Evolutionary conservation across 2,329 filamentous ascomycete genomes (phyloP).

Genomic region (Paraconiothyrium brasiliense): DNA sequence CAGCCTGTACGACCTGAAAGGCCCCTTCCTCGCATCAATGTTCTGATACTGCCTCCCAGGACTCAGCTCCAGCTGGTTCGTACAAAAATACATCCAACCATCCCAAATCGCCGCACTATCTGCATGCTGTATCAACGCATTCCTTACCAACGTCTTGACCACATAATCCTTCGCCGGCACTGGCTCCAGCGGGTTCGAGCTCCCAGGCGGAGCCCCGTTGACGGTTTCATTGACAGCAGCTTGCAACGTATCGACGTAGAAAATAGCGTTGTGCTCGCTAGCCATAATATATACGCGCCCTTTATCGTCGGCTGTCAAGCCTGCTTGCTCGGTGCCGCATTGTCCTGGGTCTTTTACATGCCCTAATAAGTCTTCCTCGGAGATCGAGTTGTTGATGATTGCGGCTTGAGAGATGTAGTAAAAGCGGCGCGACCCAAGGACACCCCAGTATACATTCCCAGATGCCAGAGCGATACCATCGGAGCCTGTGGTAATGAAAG

Average conservation of each 20-base stretch:
- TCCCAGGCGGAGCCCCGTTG: conserved; percentile 46
- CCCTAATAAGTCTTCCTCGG: conserved; percentile 48
- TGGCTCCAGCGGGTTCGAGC: conserved; percentile 30
- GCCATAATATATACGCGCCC: conserved; percentile 54
- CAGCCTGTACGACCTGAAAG: conserved; percentile 48
- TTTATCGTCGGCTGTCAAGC: conserved; percentile 54
- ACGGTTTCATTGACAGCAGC: conserved; percentile 46
- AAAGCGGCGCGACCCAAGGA: conserved; percentile 53
- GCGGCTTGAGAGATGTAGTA: conserved; percentile 52
- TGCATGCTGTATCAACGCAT: conserved; percentile 55
- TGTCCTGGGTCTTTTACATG: conserved; percentile 53
- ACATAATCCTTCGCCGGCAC: conserved; percentile 50
- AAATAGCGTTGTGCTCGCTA: conserved; percentile 57
- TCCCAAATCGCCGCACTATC: conserved; percentile 53
- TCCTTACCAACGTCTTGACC: conserved; percentile 53
- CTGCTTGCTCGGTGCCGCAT: conserved; percentile 53
- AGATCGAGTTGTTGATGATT: conserved; percentile 42
- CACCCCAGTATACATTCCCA: conserved; percentile 56
- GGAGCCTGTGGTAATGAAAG: conserved; percentile 41
- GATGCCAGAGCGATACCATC: conserved; percentile 53
- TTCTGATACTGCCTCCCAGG: conserved; percentile 52
- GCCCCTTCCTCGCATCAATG: conserved; percentile 48
- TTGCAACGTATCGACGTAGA: conserved; percentile 53
- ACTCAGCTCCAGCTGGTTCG: conserved; percentile 52
- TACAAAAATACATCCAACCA: conserved; percentile 56